These are phyloP conservation scores for Spizellomyces punctatus DNA, from an alignment of 192 early-diverging fungal genomes.

Conservation along the genomic window DNA sequence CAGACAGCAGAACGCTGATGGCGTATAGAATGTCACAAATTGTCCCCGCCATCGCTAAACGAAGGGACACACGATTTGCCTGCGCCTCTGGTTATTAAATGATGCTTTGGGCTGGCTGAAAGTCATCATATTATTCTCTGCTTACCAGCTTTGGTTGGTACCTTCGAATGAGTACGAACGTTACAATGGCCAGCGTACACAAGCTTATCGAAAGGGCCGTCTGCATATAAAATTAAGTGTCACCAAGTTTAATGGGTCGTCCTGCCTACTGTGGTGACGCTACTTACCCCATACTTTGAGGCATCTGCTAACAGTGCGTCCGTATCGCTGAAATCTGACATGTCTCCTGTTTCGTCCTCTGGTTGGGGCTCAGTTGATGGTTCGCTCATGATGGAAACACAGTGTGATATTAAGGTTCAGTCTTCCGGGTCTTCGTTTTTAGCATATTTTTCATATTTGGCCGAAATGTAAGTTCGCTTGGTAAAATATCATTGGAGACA, in stretches of 20 bases:
- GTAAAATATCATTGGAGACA: no score
- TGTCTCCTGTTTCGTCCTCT: no score
- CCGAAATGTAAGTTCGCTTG: no score
- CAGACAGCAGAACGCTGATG: constrained; percentile 3
- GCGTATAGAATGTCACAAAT: constrained; percentile 15
- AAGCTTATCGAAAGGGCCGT: neutral
- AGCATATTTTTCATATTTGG: no score
- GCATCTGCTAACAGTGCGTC: neutral
- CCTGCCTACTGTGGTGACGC: neutral
- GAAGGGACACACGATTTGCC: constrained; percentile 20
- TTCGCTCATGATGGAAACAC: no score
- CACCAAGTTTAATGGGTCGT: neutral
- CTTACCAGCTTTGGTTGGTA: constrained; percentile 17
- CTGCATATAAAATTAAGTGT: neutral
- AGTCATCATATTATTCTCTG: neutral
- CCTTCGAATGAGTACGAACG: neutral
- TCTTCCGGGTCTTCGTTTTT: no score
- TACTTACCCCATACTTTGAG: constrained; percentile 4
- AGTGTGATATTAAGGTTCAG: no score
- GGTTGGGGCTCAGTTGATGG: no score
- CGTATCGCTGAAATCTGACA: no score
- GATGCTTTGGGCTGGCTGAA: neutral
- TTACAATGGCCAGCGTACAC: constrained; percentile 3
- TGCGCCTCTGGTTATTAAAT: neutral
- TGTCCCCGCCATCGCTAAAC: constrained; percentile 8